Evolutionary conservation across 768 basidiomycete genomes (phyloP).

Genomic region (Filobasidium wieringae): DNA sequence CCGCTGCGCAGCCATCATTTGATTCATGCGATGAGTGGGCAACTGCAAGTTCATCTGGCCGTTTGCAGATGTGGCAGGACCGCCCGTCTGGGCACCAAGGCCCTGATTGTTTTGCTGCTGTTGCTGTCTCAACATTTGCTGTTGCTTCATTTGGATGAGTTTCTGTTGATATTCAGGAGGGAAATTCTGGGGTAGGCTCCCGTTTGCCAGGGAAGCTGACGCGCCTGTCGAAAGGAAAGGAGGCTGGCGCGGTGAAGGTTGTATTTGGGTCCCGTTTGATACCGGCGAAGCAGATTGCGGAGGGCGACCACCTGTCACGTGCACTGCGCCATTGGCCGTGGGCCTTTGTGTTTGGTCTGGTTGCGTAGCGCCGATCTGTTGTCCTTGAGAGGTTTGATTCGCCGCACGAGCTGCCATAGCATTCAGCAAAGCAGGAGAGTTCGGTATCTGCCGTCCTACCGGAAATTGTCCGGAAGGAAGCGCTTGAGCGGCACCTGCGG

Average conservation of each 20-base stretch:
- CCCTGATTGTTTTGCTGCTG: background rate
- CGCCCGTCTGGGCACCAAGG: background rate
- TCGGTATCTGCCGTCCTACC: background rate
- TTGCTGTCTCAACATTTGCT: background rate
- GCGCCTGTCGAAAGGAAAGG: background rate
- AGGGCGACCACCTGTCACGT: background rate
- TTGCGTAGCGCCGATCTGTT: background rate
- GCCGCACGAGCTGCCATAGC: background rate
- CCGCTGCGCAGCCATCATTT: slow-evolving; percentile 1
- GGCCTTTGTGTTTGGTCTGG: background rate
- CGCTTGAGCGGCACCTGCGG: slow-evolving; percentile 4
- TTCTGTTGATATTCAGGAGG: background rate
- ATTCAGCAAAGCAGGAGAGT: background rate
- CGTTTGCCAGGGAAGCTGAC: background rate
- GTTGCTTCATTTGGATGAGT: background rate
- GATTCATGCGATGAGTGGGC: background rate
- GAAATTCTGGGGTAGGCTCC: background rate
- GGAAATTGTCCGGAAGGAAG: background rate
- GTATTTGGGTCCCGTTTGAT: background rate
- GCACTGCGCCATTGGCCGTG: background rate
- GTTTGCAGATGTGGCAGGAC: background rate
- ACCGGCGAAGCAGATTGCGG: background rate
- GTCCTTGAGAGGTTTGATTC: background rate
- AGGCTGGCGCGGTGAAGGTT: background rate
- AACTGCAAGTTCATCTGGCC: slow-evolving; percentile 6